Conservation (phyloP, 2,329 filamentous ascomycete genomes). For the Calonectria fujianensis region DNA sequence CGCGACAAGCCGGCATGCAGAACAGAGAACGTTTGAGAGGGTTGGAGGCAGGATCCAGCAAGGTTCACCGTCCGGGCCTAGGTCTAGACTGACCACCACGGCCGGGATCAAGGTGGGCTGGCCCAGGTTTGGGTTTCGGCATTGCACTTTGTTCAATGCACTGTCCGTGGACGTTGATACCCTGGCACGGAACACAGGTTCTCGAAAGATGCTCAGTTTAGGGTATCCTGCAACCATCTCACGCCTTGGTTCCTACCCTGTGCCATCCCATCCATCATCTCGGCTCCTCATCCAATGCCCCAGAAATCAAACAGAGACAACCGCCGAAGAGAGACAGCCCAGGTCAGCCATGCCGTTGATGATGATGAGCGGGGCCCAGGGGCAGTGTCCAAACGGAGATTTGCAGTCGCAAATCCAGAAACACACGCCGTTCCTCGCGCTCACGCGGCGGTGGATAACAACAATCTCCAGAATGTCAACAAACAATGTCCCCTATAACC, state of each 20-base stretch:
- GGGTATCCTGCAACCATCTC: conserved; percentile 10
- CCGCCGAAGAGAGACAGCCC: conserved; percentile 41
- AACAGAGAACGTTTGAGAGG: conserved; percentile 34
- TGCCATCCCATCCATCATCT: conserved; percentile 13
- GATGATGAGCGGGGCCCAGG: conserved; percentile 45
- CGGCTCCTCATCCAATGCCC: conserved; percentile 4
- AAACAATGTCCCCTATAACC: conserved; percentile 49
- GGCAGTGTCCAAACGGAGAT: conserved; percentile 35
- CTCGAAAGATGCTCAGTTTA: conserved; percentile 24
- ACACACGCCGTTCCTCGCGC: conserved; percentile 46
- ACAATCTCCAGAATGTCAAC: conserved; percentile 55
- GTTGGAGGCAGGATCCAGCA: conserved; percentile 42
- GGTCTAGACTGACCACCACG: conserved; percentile 36
- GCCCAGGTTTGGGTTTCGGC: conserved; percentile 35
- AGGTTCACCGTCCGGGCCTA: conserved; percentile 40
- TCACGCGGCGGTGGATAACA: conserved; percentile 52
- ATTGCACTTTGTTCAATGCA: conserved; percentile 35
- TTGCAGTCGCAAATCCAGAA: conserved; percentile 46
- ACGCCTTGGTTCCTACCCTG: not conserved
- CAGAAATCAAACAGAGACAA: conserved; percentile 21
- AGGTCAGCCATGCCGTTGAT: conserved; percentile 29
- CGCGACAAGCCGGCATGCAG: conserved; percentile 32
- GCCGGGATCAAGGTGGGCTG: conserved; percentile 36
- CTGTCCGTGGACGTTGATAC: conserved; percentile 25
- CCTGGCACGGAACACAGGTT: conserved; percentile 22